phyloP scores from a whole-genome alignment of 805 yeast species.

The Wickerhamiella australiensis region DNA sequence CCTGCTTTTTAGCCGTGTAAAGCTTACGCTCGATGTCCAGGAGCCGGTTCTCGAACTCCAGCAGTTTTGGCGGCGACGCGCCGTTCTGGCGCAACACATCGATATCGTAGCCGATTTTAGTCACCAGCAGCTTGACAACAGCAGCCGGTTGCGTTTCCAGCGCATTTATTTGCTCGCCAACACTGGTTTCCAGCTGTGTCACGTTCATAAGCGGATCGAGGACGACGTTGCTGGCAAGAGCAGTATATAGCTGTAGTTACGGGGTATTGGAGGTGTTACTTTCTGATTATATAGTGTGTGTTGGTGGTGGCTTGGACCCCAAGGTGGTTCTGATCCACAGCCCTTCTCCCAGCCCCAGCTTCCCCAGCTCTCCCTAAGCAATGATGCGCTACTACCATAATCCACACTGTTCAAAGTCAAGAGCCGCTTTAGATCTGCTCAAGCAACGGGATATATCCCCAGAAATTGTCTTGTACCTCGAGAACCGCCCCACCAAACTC shows the following conservation, averaged over 20 bases:
- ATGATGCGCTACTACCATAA: constrained; percentile 1
- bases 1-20: not conserved
- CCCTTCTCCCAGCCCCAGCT: no score
- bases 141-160: not conserved
- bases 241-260: no score
- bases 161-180: not conserved
- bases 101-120: not conserved
- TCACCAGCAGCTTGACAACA: not conserved
- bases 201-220: not conserved
- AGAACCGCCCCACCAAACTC: not conserved
- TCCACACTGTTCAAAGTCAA: constrained; percentile 2
- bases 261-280: no score
- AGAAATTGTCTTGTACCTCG: not conserved
- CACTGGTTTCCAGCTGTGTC: not conserved
- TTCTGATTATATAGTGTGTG: no score
- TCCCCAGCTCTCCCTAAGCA: no score
- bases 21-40: constrained; percentile 8
- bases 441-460: not conserved
- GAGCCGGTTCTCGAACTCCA: constrained; percentile 11
- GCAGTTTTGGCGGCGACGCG: not conserved
- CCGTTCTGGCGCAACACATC: not conserved
- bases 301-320: no score
- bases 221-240: no score
- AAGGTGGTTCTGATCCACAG: no score
- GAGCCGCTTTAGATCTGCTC: not conserved